Evolutionary conservation across 257 asterid genomes (phyloP).

Genomic region (Galeopsis tetrahit): DNA sequence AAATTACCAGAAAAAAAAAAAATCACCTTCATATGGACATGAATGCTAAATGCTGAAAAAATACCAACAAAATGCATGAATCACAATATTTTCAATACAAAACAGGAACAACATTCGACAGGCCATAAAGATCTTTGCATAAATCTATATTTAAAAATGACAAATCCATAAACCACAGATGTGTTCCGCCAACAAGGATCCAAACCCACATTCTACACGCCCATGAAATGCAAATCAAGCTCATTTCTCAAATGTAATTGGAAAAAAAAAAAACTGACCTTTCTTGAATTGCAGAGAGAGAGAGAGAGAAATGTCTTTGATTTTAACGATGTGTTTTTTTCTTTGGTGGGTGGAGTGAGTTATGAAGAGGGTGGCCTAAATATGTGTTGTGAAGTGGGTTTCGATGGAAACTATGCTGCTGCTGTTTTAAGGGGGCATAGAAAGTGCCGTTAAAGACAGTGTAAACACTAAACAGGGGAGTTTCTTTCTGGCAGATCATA

Average conservation of each 20-base stretch:
- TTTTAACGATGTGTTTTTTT: background rate
- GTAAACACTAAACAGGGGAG: background rate
- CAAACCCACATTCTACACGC: conserved; percentile 29
- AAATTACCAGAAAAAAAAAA: background rate
- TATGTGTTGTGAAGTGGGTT: conserved; percentile 27
- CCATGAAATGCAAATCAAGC: conserved; percentile 16
- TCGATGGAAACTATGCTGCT: conserved; percentile 63
- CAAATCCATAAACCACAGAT: background rate
- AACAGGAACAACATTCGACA: background rate
- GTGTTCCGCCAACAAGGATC: background rate
- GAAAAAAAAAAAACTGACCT: conserved; percentile 24
- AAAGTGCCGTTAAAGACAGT: conserved; percentile 44
- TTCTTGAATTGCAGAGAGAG: conserved; percentile 19
- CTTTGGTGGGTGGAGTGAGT: background rate
- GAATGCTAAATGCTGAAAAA: background rate
- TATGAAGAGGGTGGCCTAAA: conserved; percentile 21
- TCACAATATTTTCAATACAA: background rate
- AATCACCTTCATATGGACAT: background rate
- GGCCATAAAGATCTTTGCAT: conserved; percentile 20
- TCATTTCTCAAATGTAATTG: background rate
- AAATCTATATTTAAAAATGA: background rate
- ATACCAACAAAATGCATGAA: conserved; percentile 3
- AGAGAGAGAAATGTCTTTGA: background rate
- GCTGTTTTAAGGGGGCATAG: conserved; percentile 39
- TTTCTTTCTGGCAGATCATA: background rate